Evolutionary conservation across 2,329 filamentous ascomycete genomes (phyloP), one percentile per base, ranked within the genome.

Genomic region (Simplicillium sp.): DNA sequence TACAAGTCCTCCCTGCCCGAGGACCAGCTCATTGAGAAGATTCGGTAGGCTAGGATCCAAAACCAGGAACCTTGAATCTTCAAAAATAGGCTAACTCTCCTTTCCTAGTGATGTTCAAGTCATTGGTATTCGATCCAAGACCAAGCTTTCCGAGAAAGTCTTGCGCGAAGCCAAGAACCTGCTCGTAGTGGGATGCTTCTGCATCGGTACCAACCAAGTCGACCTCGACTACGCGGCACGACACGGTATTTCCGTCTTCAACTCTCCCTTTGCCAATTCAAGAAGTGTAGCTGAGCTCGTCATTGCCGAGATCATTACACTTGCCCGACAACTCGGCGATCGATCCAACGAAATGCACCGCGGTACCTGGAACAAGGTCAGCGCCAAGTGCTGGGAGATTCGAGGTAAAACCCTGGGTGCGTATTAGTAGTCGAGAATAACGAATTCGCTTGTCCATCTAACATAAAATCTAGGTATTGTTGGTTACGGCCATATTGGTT

Each of bases 361-460:
- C 43, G 92, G 92, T 43, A 87, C 80, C 34, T 98, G 92, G 92
- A 97, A 97, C 66, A 98, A 98, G 70, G 89, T 97, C 56, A 95
- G 88, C 69, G 75, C 77, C 55, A 89, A 85, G 58, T 98, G 92
- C 75, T 97, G 92, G 92, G 92, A 98, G 63, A 88, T 97, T 54
- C 82, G 92, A 54, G 92, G 92, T 60, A 98, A 98, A 74, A 97
- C 90, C 34, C 74, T 98, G 40, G 92, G 84, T 80, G 65, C 45
- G 67, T 57, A 17, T 36, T 12, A 15, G 12, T 13, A 33, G 5
- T 13, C 12, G 5, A 6, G 5, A 15, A 11, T 15, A 13, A n/a
- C 12, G 12, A 11, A 33, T 5, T 33, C 5, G 31, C 12, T n/a
- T 9, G 29, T 11, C 5, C 11, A 4, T 33, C 12, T n/a, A 13